These are phyloP conservation scores for Sporothrix euskadiensis DNA, from an alignment of 2,329 filamentous ascomycete species.

Conservation along the genomic window DNA sequence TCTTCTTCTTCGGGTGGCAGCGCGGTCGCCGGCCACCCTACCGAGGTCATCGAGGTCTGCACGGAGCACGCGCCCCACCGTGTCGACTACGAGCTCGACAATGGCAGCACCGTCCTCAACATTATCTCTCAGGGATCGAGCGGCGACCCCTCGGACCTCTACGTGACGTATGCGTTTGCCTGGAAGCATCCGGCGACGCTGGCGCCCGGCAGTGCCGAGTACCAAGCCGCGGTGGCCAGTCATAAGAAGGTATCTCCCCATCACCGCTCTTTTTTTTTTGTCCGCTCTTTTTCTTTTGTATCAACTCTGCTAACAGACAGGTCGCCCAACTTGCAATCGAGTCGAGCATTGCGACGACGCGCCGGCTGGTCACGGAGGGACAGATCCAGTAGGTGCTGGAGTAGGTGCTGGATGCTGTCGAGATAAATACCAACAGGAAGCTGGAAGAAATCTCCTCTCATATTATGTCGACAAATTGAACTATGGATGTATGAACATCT, in stretches of 20 bases:
- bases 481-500: neutral
- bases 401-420: neutral
- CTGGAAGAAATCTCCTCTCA: neutral
- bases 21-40: neutral
- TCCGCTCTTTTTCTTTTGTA: neutral
- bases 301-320: neutral
- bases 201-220: constrained; percentile 33
- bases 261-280: neutral
- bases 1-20: neutral
- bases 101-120: constrained; percentile 40
- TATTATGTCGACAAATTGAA: neutral
- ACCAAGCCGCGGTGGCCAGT: constrained; percentile 31
- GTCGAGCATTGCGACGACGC: constrained; percentile 21
- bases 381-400: constrained; percentile 17
- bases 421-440: neutral
- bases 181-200: constrained; percentile 36
- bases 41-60: constrained; percentile 38
- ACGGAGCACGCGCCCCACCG: constrained; percentile 37
- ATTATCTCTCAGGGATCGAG: constrained; percentile 36
- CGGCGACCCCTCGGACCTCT: constrained; percentile 35
- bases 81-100: constrained; percentile 39
- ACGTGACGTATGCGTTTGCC: constrained; percentile 41
- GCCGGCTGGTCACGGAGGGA: constrained; percentile 8
- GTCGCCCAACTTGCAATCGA: constrained; percentile 7
- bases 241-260: constrained; percentile 32